Base-by-base conservation (phyloP, 1,284 basidiomycete genomes). In the Ceraceosorus guamensis region DNA sequence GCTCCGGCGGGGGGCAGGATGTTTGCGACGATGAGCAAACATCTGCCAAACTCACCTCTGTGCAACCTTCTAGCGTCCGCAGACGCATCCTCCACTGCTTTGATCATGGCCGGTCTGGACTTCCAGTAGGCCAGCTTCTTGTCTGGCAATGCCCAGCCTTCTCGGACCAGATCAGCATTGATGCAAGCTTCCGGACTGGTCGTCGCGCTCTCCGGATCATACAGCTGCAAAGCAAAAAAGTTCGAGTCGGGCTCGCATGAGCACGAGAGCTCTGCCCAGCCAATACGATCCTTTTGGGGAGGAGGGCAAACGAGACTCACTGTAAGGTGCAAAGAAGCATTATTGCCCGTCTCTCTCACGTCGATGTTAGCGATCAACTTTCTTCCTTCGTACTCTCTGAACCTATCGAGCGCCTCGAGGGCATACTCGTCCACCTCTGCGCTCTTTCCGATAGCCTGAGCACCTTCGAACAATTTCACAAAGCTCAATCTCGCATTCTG, bases 341-440 rank as follows among this genome's bases (percentile, higher is more conserved):
- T 67, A 14, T 18, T 3, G 5, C 56, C 55, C n/a, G 61, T 56
- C 43, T 70, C 68, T 31, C 51, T 48, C 24, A 45, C 61, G 55
- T 70, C 70, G 48, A 72, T 67, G 60, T 71, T 70, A 39, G 70
- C 70, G 35, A 72, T 67, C 63, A 72, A 56, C 59, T 72, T 72
- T 5, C 62, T 56, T 4, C 67, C 68, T 41, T 71, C 69, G 46
- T 65, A 57, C 1, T 63, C 57, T 4, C 65, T 48, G 61, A 72
- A 72, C 6, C 66, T 37, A 37, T 71, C 68, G 24, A 65, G 45
- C 2, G 66, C 68, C 53, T 72, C 70, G 16, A 61, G 56, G 34
- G 63, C 70, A 52, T 71, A 72, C 46, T 71, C 70, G 44, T 53
- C 55, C 8, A 34, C 24, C 8, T 8, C n/a, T 16, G 53, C 53